Base-by-base conservation (phyloP, 176 grass and related monocot genomes). In the Panicum miliaceum region DNA sequence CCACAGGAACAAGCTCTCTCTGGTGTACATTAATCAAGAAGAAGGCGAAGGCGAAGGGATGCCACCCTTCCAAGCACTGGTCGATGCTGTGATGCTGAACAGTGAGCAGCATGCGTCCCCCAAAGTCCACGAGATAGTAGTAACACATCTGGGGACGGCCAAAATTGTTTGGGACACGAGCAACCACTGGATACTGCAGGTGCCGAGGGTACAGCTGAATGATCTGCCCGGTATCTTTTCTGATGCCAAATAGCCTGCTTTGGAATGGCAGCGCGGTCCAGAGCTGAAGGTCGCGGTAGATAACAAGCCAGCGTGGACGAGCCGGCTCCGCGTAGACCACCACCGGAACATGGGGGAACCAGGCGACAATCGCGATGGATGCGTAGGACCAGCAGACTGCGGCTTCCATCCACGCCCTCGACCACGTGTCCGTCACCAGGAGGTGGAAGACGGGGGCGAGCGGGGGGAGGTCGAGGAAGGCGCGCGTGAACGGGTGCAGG, bases 401-500 rank as follows among this genome's bases (percentile, higher is more conserved):
- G 9, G 19, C 29, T 14, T 53, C 79, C 72, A 89, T 71, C 26
- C 54, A 11, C 32, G 29, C 29, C 29, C 29, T 32, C 2, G 29
- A 32, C 29, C 29, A 32, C 1, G 53, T 14, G 34, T 61, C 19
- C 18, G 12, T 19, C 19, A 50, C 46, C 8, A 50, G 11, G 43
- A 11, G 2, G 18, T 12, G 5, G 7, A 64, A 42, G 60, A 57
- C 4, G 41, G 29, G 4, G 37, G 73, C 71, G 3, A 89, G 38
- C 38, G 41, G n/a, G 12, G 86, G 74, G 40, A 89, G 54, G 20
- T 84, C 73, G 12, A 77, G 37, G 45, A 69, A 2, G 23, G 12
- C 57, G 26, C 81, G 22, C 22, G 64, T 84, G 64, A 89, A 89
- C 42, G 81, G 81, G 65, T 84, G 81, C 11, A 89, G 62, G 19